A percentile compares a stretch with the other conserved stretches of the same genome.
These are phyloP conservation scores for Lentithecium fluviatile DNA, from an alignment of 495 filamentous ascomycete species.

Conservation along the genomic window DNA sequence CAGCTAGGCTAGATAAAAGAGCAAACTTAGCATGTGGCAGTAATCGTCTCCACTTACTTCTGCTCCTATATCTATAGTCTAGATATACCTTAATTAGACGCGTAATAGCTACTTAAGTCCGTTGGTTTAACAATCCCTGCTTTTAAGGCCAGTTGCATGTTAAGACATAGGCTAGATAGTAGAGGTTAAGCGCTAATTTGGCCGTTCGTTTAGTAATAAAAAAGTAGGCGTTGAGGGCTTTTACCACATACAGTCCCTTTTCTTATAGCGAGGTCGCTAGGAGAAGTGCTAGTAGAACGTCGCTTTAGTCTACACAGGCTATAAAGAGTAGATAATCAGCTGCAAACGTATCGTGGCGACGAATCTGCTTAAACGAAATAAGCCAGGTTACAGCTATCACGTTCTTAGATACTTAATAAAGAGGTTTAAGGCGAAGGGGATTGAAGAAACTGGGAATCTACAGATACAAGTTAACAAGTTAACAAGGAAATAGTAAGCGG, in stretches of 20 bases:
- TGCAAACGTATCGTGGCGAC: conserved; percentile 15
- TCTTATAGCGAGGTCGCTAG: neutral
- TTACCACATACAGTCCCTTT: conserved; percentile 37
- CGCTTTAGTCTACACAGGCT: conserved; percentile 38
- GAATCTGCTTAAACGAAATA: conserved; percentile 33
- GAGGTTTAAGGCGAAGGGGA: too few relatives aligned
- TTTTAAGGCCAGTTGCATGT: conserved; percentile 40
- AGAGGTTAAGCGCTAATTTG: conserved; percentile 31
- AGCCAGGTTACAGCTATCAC: conserved; percentile 33
- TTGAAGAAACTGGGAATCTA: too few relatives aligned
- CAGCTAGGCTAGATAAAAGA: too few relatives aligned
- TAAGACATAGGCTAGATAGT: conserved; percentile 44
- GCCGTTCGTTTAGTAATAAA: conserved; percentile 36
- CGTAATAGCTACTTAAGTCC: conserved; percentile 22
- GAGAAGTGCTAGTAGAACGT: conserved; percentile 34
- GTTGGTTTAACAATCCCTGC: conserved; percentile 18
- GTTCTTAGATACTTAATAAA: conserved; percentile 12
- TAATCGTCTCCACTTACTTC: conserved; percentile 36
- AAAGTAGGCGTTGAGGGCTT: conserved; percentile 37
- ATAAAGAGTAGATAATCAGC: conserved; percentile 34
- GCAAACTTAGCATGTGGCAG: conserved; percentile 37
- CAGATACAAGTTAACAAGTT: too few relatives aligned
- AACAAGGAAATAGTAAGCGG: too few relatives aligned
- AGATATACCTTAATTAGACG: conserved; percentile 34
- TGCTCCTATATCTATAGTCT: conserved; percentile 30